phyloP scores from a whole-genome alignment of 2,329 filamentous ascomycete species.

The Calonectria pteridis region DNA sequence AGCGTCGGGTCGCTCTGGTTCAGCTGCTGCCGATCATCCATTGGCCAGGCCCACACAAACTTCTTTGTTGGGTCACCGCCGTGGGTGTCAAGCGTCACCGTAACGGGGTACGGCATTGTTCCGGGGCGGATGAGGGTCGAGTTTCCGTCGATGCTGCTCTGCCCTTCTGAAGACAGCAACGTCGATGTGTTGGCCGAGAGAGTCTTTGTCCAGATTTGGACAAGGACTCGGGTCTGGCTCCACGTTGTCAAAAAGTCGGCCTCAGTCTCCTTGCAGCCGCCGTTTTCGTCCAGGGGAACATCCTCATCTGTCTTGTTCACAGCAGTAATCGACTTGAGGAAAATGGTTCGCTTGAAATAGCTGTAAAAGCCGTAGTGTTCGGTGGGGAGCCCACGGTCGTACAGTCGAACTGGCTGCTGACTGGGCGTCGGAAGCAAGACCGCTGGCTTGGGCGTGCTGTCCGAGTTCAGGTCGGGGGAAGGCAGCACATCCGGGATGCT shows the following conservation, averaged over 20 bases:
- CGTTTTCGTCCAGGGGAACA: constrained; percentile 64
- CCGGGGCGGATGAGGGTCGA: constrained; percentile 59
- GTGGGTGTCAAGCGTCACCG: constrained; percentile 72
- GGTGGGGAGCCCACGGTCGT: constrained; percentile 81
- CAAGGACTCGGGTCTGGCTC: constrained; percentile 71
- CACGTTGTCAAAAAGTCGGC: constrained; percentile 70
- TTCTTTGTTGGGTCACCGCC: constrained; percentile 68
- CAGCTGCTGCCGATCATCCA: constrained; percentile 62
- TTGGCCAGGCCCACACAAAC: constrained; percentile 65
- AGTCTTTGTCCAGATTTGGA: constrained; percentile 73
- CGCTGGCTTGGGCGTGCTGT: constrained; percentile 80
- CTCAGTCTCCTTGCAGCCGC: constrained; percentile 65
- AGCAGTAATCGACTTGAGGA: constrained; percentile 72
- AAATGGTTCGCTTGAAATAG: constrained; percentile 90
- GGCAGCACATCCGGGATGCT: constrained; percentile 66
- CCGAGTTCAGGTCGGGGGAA: constrained; percentile 69
- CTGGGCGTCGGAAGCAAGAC: constrained; percentile 77
- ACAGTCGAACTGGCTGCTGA: constrained; percentile 86
- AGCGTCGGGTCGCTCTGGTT: constrained; percentile 57
- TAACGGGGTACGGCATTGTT: constrained; percentile 74
- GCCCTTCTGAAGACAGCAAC: constrained; percentile 46
- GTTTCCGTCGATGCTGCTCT: constrained; percentile 42
- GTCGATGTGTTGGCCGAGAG: constrained; percentile 59
- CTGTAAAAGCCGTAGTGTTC: constrained; percentile 97
- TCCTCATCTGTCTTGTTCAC: constrained; percentile 60